Evolutionary conservation across 176 grass and related monocot genomes (phyloP).

Genomic region (Paspalum vaginatum): DNA sequence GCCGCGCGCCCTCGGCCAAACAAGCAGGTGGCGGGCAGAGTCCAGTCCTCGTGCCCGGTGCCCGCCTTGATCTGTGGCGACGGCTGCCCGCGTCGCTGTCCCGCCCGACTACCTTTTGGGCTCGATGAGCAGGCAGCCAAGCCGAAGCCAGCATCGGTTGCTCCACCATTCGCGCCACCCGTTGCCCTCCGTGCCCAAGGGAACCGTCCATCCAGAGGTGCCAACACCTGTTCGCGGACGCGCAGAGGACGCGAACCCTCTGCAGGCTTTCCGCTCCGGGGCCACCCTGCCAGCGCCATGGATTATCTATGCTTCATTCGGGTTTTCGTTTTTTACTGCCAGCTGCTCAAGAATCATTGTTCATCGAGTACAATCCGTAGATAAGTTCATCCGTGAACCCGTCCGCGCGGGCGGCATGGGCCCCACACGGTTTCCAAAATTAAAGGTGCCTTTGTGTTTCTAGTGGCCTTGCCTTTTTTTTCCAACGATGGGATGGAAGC

Average conservation of each 20-base stretch:
- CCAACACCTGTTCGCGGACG: too few relatives aligned
- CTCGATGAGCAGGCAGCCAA: too few relatives aligned
- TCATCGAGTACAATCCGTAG: neutral
- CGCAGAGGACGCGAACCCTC: too few relatives aligned
- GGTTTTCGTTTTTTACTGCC: neutral
- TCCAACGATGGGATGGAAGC: conserved; percentile 15
- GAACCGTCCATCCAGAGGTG: too few relatives aligned
- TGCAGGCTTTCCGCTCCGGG: too few relatives aligned
- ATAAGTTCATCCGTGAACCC: neutral
- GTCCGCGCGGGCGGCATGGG: neutral
- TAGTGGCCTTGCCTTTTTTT: neutral
- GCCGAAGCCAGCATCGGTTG: too few relatives aligned
- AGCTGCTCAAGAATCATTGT: neutral
- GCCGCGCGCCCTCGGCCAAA: neutral
- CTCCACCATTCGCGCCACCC: too few relatives aligned
- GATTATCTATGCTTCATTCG: neutral
- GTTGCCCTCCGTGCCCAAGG: too few relatives aligned
- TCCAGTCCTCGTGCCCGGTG: too few relatives aligned
- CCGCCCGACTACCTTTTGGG: neutral
- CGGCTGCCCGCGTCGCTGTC: neutral
- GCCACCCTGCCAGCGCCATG: neutral
- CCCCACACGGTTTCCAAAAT: conserved; percentile 55
- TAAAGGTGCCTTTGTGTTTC: conserved; percentile 10
- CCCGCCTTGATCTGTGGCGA: conserved; percentile 32
- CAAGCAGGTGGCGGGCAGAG: conserved; percentile 9